Conservation (phyloP, 148 eudicot genomes). For the Camellia lanceoleosa region DNA sequence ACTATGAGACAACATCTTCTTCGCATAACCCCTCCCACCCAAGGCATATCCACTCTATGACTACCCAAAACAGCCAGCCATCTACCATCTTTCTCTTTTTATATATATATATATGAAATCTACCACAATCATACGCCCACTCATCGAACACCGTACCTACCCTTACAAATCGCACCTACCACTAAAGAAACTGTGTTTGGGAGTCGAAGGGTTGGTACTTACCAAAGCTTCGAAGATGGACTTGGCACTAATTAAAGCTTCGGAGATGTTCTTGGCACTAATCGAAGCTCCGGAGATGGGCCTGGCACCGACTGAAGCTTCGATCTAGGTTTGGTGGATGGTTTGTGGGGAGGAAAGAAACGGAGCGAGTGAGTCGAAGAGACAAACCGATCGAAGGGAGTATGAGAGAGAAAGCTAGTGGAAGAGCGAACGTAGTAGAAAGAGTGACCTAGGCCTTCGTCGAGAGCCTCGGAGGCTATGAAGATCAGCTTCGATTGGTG, state of each 20-base stretch:
- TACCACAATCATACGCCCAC: too few relatives aligned
- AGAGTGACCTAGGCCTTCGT: constrained; percentile 95
- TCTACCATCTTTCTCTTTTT: too few relatives aligned
- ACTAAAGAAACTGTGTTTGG: constrained; percentile 9
- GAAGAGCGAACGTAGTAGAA: constrained; percentile 87
- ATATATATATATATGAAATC: too few relatives aligned
- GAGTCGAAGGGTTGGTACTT: constrained; percentile 70
- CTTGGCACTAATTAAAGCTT: too few relatives aligned
- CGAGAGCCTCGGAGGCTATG: constrained; percentile 41
- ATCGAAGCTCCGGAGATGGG: constrained; percentile 77
- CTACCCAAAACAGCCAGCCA: too few relatives aligned
- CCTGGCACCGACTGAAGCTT: constrained; percentile 43
- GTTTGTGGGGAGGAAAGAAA: constrained; percentile 41
- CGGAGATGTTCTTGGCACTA: too few relatives aligned
- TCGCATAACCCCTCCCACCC: too few relatives aligned
- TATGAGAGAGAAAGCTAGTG: constrained; percentile 67
- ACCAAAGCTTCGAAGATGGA: constrained; percentile 19
- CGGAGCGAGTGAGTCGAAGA: constrained; percentile 66
- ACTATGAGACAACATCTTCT: too few relatives aligned
- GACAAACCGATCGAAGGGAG: constrained; percentile 72
- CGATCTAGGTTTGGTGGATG: constrained; percentile 2
- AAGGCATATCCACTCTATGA: too few relatives aligned
- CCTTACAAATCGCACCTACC: too few relatives aligned
- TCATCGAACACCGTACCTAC: too few relatives aligned
- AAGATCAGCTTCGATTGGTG: constrained; percentile 34